A percentile compares a stretch with the other conserved stretches of the same genome.
phyloP scores from a whole-genome alignment of 1,284 basidiomycete genomes.

The Fomitiporia mediterranea region DNA sequence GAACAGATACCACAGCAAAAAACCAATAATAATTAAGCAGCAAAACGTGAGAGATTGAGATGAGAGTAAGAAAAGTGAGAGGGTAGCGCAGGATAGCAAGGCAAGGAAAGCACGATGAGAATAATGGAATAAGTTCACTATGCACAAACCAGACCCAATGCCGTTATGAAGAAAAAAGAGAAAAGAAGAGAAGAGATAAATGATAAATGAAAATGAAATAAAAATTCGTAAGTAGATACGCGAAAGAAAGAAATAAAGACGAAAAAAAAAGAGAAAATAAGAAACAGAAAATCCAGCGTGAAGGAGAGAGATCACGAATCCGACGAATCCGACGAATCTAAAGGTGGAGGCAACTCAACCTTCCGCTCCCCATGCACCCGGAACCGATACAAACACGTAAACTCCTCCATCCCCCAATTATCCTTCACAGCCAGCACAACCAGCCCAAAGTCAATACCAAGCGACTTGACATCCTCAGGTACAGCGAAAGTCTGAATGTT shows the following conservation, averaged over 20 bases:
- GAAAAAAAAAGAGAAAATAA: neutral
- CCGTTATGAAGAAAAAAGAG: too few relatives aligned
- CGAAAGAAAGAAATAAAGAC: neutral
- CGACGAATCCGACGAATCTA: neutral
- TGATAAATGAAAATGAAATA: too few relatives aligned
- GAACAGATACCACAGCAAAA: conserved; percentile 10
- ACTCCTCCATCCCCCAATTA: conserved; percentile 84
- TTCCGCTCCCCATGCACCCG: conserved; percentile 59
- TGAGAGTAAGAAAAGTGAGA: neutral
- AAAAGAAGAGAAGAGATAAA: too few relatives aligned
- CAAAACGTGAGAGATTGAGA: neutral
- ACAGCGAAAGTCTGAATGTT: conserved; percentile 88
- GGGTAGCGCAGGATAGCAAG: too few relatives aligned
- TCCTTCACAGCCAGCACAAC: conserved; percentile 74
- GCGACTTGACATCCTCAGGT: conserved; percentile 54
- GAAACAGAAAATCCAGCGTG: neutral
- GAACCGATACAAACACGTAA: conserved; percentile 90
- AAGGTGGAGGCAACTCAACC: conserved; percentile 14
- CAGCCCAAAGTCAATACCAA: conserved; percentile 76
- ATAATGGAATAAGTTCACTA: too few relatives aligned
- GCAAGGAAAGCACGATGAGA: too few relatives aligned
- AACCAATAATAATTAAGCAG: neutral
- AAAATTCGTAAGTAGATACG: too few relatives aligned
- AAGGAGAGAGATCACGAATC: neutral
- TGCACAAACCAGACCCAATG: too few relatives aligned